These are phyloP conservation scores for Oryza australiensis DNA, from an alignment of 176 grass and related monocot species.

Conservation along the genomic window DNA sequence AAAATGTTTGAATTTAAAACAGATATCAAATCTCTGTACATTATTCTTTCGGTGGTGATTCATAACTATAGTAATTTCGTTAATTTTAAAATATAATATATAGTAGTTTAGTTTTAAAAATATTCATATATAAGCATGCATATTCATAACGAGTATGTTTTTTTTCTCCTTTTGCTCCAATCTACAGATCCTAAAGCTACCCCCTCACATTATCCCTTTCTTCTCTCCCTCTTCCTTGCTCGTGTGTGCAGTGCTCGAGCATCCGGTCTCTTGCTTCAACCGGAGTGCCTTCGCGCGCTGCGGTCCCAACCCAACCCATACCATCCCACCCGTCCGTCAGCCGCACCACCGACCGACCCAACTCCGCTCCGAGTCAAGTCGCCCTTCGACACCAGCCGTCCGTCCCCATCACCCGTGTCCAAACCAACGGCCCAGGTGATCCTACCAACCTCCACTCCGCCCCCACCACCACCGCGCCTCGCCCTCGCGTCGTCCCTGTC, in stretches of 20 bases:
- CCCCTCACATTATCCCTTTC: slow-evolving; percentile 22
- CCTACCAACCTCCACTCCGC: slow-evolving; percentile 10
- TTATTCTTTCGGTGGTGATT: no score
- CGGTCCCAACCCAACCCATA: not conserved
- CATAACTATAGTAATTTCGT: no score
- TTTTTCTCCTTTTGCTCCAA: no score
- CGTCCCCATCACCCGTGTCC: slow-evolving; percentile 5
- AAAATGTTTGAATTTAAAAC: no score
- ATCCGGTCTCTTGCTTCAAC: slow-evolving; percentile 39
- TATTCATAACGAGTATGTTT: no score
- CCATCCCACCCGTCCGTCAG: no score
- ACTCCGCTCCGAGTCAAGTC: not conserved
- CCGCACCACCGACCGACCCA: not conserved
- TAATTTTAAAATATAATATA: no score
- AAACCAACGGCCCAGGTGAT: slow-evolving; percentile 37
- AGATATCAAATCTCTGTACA: no score
- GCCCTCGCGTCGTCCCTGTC: not conserved
- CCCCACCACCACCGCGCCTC: not conserved
- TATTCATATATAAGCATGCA: no score
- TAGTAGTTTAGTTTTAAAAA: no score
- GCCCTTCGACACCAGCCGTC: slow-evolving; percentile 15
- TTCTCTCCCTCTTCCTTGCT: not conserved
- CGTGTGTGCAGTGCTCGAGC: not conserved
- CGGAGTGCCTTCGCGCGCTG: not conserved
- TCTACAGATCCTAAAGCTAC: no score